Conservation (phyloP, 345 rosid species). For the Moricandia moricandioides region DNA sequence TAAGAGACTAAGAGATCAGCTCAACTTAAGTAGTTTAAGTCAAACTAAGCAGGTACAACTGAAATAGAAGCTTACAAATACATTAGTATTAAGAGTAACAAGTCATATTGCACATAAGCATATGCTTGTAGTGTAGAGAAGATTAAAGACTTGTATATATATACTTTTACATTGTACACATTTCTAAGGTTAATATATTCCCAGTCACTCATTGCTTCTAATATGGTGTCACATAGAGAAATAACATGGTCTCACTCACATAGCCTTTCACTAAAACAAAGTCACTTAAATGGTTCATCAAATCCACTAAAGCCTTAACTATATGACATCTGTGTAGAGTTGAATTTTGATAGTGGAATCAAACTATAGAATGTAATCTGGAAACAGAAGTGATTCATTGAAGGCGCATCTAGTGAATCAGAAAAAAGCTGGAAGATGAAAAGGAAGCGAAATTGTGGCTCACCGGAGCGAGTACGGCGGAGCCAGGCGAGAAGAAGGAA, state of each 20-base stretch:
- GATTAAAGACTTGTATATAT: no score
- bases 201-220: no score
- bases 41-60: not conserved
- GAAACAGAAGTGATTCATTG: not conserved
- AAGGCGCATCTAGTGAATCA: not conserved
- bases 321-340: not conserved
- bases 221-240: no score
- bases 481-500: slow-evolving; percentile 62
- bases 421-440: not conserved
- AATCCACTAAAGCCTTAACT: not conserved
- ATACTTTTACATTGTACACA: no score
- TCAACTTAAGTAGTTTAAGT: not conserved
- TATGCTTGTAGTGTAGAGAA: no score
- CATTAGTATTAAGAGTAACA: not conserved
- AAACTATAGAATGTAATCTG: not conserved
- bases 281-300: not conserved
- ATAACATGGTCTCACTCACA: not conserved
- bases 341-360: not conserved
- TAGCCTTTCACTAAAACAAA: not conserved
- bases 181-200: no score
- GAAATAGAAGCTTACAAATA: not conserved
- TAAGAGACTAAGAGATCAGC: not conserved
- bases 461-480: slow-evolving; percentile 75
- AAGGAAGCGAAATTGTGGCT: not conserved
- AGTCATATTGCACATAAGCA: no score